phyloP scores from a whole-genome alignment of 257 asterid species.

The Solanum appendiculatum region DNA sequence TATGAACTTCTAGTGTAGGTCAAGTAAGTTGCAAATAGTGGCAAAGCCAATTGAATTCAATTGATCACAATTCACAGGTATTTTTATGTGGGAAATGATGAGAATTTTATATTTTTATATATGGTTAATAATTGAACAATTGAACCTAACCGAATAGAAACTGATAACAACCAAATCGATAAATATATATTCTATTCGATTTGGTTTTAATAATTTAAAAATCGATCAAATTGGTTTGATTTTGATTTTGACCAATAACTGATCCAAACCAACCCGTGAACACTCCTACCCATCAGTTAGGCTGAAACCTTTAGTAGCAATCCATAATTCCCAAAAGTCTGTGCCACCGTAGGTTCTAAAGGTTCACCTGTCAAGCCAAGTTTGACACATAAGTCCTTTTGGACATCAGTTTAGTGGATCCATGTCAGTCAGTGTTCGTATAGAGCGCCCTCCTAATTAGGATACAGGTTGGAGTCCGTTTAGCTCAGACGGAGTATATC shows the following conservation, averaged over 20 bases:
- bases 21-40: neutral
- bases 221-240: too few relatives aligned
- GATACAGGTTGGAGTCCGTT: neutral
- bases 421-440: neutral
- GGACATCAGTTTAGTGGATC: neutral
- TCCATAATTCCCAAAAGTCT: neutral
- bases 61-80: neutral
- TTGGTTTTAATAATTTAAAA: neutral
- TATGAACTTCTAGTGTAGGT: neutral
- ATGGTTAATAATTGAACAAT: neutral
- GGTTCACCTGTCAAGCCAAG: neutral
- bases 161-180: neutral
- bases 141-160: too few relatives aligned
- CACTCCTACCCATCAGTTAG: neutral
- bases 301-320: neutral
- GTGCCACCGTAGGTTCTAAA: neutral
- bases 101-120: neutral
- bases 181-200: too few relatives aligned
- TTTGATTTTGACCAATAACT: neutral
- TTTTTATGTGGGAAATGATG: neutral
- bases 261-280: neutral
- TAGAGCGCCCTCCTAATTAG: neutral
- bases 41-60: neutral
- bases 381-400: neutral
- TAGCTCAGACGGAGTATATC: too few relatives aligned